A percentile compares a stretch with the other conserved stretches of the same genome.
phyloP scores from a whole-genome alignment of 2,329 filamentous ascomycete species.

The Fusarium albosuccineum region DNA sequence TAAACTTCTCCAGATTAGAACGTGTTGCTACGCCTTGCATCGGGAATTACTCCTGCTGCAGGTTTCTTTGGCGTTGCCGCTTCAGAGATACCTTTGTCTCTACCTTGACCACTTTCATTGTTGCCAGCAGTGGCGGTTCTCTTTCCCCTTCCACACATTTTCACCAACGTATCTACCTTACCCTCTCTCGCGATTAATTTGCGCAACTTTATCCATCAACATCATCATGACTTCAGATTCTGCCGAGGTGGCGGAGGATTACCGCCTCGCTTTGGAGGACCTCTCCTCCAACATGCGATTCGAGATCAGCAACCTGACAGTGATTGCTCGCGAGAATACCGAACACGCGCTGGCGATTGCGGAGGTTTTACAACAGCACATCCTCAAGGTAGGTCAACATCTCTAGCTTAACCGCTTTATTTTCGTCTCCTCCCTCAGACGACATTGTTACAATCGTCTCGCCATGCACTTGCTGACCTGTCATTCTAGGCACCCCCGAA shows the following conservation, averaged over 20 bases:
- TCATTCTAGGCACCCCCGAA: slow-evolving; percentile 79
- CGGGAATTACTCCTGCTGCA: slow-evolving; percentile 27
- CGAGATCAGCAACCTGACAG: slow-evolving; percentile 96
- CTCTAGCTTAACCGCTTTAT: neutral
- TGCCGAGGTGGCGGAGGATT: slow-evolving; percentile 94
- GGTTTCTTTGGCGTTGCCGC: slow-evolving; percentile 16
- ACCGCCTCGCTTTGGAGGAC: slow-evolving; percentile 92
- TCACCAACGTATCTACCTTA: slow-evolving; percentile 20
- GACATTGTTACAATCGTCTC: neutral
- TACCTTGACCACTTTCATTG: slow-evolving; percentile 15
- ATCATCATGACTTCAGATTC: slow-evolving; percentile 65
- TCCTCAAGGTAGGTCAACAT: slow-evolving; percentile 82
- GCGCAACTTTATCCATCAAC: slow-evolving; percentile 36
- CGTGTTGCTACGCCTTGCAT: slow-evolving; percentile 39
- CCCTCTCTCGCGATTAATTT: slow-evolving; percentile 20
- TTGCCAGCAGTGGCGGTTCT: slow-evolving; percentile 7
- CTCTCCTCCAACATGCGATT: slow-evolving; percentile 90
- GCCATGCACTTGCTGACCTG: slow-evolving; percentile 52
- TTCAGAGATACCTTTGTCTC: slow-evolving; percentile 20
- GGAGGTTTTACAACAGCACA: slow-evolving; percentile 90
- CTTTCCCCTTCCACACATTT: slow-evolving; percentile 26
- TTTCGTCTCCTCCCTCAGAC: neutral
- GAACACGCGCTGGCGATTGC: slow-evolving; percentile 96
- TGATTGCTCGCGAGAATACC: slow-evolving; percentile 97
- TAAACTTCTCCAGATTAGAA: slow-evolving; percentile 47